phyloP scores from a whole-genome alignment of 2,329 filamentous ascomycete species.

The Mycosphaerella sp. region DNA sequence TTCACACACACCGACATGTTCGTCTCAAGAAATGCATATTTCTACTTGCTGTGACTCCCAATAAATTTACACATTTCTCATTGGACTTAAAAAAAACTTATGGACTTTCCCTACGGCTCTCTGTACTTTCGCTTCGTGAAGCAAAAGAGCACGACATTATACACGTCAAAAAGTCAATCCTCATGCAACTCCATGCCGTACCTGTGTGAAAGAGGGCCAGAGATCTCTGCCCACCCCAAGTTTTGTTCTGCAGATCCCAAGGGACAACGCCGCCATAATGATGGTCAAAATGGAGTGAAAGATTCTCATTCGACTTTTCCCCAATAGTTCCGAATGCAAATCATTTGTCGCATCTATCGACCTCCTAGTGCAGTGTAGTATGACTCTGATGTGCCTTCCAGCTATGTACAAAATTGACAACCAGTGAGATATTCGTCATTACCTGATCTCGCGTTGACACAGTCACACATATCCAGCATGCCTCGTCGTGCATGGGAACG shows the following conservation, averaged over 20 bases:
- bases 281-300: not conserved
- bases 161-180: not conserved
- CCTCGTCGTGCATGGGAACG: not conserved
- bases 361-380: slow-evolving; percentile 2
- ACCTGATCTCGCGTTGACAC: slow-evolving; percentile 3
- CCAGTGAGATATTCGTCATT: slow-evolving; percentile 8
- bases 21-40: not conserved
- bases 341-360: not conserved
- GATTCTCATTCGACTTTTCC: too few relatives aligned
- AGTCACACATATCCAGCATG: not conserved
- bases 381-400: not conserved
- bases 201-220: not conserved
- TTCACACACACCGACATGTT: too few relatives aligned
- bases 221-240: not conserved
- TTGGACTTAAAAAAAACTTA: not conserved
- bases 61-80: not conserved
- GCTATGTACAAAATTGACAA: slow-evolving; percentile 1
- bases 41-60: not conserved
- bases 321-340: not conserved
- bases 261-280: not conserved
- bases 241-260: not conserved
- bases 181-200: not conserved
- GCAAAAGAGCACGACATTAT: not conserved
- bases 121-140: not conserved
- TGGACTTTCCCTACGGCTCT: not conserved